Percentiles rank a stretch among this genome's conserved stretches.
These are phyloP conservation scores for Diaporthe eres DNA, from an alignment of 2,329 filamentous ascomycete species.

Conservation along the genomic window DNA sequence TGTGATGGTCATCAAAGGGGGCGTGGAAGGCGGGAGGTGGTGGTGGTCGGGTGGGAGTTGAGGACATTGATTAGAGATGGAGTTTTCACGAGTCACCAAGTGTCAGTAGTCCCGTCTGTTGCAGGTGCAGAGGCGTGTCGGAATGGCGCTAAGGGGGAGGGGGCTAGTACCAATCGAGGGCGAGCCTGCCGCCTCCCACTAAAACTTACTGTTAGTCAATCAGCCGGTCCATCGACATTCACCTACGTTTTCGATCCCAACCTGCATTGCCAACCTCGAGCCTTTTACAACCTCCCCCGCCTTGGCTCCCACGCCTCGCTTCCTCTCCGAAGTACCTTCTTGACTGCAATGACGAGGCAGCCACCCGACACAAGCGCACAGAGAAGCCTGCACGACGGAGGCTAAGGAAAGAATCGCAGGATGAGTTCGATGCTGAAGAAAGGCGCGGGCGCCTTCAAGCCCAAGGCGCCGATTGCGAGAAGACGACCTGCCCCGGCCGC, in stretches of 20 bases:
- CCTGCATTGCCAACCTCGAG: slow-evolving; percentile 2
- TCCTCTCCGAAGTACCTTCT: slow-evolving; percentile 6
- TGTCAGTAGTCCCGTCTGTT: slow-evolving; percentile 30
- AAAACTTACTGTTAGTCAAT: slow-evolving; percentile 11
- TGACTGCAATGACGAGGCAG: slow-evolving; percentile 37
- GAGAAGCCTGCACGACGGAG: slow-evolving; percentile 36
- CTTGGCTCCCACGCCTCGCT: slow-evolving; percentile 5
- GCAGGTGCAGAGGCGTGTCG: slow-evolving; percentile 30
- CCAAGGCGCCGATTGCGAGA: slow-evolving; percentile 73
- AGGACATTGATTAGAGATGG: slow-evolving; percentile 47
- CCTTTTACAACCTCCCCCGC: not conserved
- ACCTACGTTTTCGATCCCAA: slow-evolving; percentile 5
- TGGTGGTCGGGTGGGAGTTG: slow-evolving; percentile 36
- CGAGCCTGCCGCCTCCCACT: slow-evolving; percentile 14
- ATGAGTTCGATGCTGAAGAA: slow-evolving; percentile 81
- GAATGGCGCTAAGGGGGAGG: slow-evolving; percentile 18
- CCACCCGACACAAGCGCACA: slow-evolving; percentile 11
- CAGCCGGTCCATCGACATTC: not conserved
- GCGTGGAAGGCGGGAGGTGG: slow-evolving; percentile 38
- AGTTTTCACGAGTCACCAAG: slow-evolving; percentile 43
- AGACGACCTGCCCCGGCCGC: slow-evolving; percentile 59
- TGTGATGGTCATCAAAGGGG: slow-evolving; percentile 54
- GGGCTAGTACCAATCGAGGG: slow-evolving; percentile 39
- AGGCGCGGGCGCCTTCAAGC: slow-evolving; percentile 74
- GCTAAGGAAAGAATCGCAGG: slow-evolving; percentile 48